Conservation (phyloP, 768 basidiomycete species). For the Hemileccinum impolitum region DNA sequence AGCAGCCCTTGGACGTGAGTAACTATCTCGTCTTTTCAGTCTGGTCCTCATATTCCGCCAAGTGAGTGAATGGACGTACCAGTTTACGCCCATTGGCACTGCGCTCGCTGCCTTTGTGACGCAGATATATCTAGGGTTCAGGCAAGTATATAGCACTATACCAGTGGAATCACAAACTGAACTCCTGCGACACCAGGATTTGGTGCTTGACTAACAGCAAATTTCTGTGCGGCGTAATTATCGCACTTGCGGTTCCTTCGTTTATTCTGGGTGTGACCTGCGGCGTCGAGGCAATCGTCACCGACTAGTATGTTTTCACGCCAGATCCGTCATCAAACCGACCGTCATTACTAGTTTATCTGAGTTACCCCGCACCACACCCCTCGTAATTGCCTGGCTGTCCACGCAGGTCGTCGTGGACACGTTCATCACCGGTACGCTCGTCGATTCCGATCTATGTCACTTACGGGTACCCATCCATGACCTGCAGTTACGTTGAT, state of each 20-base stretch:
- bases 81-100: too few relatives aligned
- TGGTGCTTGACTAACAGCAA: constrained; percentile 2
- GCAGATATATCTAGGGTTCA: too few relatives aligned
- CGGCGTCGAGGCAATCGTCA: constrained; percentile 42
- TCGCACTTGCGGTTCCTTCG: constrained; percentile 20
- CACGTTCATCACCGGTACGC: constrained; percentile 39
- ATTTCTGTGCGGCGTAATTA: constrained; percentile 32
- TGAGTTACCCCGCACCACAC: constrained; percentile 38
- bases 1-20: too few relatives aligned
- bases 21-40: too few relatives aligned
- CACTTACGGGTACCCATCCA: not conserved
- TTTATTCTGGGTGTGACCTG: constrained; percentile 9
- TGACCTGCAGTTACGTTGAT: too few relatives aligned
- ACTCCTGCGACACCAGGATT: not conserved
- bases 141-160: too few relatives aligned
- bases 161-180: not conserved
- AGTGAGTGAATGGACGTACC: too few relatives aligned
- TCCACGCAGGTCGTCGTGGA: constrained; percentile 23
- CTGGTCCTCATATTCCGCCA: too few relatives aligned
- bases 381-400: constrained; percentile 45
- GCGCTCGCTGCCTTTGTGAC: too few relatives aligned
- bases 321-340: not conserved
- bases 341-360: constrained; percentile 30
- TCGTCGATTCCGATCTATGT: not conserved
- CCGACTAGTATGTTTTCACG: constrained; percentile 34